phyloP scores from a whole-genome alignment of 352 stramenopile species.

The Globisporangium alternatum region DNA sequence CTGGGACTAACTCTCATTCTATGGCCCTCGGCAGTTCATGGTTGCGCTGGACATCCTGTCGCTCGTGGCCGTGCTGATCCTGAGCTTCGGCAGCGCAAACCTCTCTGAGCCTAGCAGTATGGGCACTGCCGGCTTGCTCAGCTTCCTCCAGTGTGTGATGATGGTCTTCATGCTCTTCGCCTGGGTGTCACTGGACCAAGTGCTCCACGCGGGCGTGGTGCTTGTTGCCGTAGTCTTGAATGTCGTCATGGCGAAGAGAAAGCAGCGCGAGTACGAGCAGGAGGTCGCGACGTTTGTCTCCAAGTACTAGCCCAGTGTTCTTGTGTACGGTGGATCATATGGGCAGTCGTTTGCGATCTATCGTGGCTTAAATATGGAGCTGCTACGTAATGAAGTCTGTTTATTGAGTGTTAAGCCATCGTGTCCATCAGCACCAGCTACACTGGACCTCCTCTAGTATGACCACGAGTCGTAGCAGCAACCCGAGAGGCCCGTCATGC shows the following conservation, averaged over 20 bases:
- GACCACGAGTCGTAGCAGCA: conserved; percentile 53
- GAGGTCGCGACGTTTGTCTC: conserved; percentile 31
- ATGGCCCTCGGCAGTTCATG: conserved; percentile 31
- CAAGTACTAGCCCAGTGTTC: conserved; percentile 12
- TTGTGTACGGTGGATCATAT: not conserved
- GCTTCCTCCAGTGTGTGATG: conserved; percentile 32
- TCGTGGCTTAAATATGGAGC: not conserved
- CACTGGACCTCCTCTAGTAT: not conserved
- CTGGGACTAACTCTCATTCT: not conserved
- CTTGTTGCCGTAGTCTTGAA: conserved; percentile 30
- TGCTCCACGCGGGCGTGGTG: conserved; percentile 35
- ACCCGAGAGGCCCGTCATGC: conserved; percentile 44
- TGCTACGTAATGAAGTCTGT: conserved; percentile 3
- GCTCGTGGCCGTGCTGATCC: conserved; percentile 39
- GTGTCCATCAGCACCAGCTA: not conserved
- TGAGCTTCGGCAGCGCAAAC: conserved; percentile 28
- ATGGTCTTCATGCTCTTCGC: conserved; percentile 38
- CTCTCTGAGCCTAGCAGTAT: conserved; percentile 30
- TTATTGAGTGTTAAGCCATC: not conserved
- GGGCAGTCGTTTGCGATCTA: not conserved
- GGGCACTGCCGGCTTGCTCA: conserved; percentile 37
- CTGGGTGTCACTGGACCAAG: conserved; percentile 31
- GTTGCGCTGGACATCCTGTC: conserved; percentile 43
- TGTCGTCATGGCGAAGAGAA: conserved; percentile 19
- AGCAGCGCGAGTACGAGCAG: conserved; percentile 27